A percentile compares a stretch with the other conserved stretches of the same genome.
Conservation (phyloP, 176 grass and related monocot genomes). For the Ananas comosus region DNA sequence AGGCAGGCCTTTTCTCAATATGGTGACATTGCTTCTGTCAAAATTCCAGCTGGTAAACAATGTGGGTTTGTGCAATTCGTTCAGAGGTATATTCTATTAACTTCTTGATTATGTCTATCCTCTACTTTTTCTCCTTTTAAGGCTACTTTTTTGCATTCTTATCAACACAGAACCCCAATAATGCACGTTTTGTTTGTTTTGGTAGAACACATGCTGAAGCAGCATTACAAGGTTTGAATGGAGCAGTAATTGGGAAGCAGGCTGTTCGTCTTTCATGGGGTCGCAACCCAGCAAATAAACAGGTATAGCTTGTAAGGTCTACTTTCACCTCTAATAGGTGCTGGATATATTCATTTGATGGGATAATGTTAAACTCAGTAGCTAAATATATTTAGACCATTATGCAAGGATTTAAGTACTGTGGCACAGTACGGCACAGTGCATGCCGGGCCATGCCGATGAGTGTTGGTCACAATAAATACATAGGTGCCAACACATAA, state of each 20-base stretch:
- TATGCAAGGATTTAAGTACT: neutral
- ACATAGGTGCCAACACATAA: neutral
- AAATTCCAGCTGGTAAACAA: slow-evolving; percentile 26
- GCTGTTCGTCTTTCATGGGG: slow-evolving; percentile 91
- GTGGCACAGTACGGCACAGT: too few species aligned
- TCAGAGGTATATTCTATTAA: neutral
- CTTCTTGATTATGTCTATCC: neutral
- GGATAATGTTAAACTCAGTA: neutral
- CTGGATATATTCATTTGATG: neutral
- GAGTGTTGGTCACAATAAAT: neutral
- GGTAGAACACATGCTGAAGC: slow-evolving; percentile 79
- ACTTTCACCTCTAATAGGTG: neutral
- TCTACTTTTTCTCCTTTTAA: neutral
- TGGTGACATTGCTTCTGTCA: slow-evolving; percentile 46
- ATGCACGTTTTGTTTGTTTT: neutral
- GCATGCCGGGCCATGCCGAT: too few species aligned
- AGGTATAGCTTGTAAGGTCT: slow-evolving; percentile 25
- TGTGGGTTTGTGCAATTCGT: slow-evolving; percentile 44
- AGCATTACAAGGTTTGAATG: slow-evolving; percentile 80
- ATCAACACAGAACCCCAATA: neutral
- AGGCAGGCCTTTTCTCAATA: slow-evolving; percentile 35
- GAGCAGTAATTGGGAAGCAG: slow-evolving; percentile 69
- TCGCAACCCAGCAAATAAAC: slow-evolving; percentile 87
- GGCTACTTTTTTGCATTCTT: neutral
- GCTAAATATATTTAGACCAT: neutral